Conservation (phyloP, 2,329 filamentous ascomycete species). For the Scedosporium boydii region DNA sequence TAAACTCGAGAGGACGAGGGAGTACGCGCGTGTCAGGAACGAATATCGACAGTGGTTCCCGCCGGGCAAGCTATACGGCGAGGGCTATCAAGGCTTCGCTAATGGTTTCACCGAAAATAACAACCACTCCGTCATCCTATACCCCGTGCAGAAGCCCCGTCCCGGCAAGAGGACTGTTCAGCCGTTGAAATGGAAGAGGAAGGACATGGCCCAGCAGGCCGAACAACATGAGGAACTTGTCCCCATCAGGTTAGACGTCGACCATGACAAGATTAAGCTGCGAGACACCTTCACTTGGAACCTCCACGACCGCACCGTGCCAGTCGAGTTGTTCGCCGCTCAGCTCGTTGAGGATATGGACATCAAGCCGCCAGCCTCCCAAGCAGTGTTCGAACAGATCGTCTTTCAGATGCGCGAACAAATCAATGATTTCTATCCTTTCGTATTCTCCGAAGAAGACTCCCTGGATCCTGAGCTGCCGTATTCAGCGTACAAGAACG, state of each 20-base stretch:
- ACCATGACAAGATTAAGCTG: conserved; percentile 90
- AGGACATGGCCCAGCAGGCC: conserved; percentile 75
- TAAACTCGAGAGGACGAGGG: conserved; percentile 58
- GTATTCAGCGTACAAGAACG: conserved; percentile 93
- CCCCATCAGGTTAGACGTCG: conserved; percentile 83
- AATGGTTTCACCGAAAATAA: conserved; percentile 74
- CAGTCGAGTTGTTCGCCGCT: conserved; percentile 72
- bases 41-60: conserved; percentile 48
- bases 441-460: conserved; percentile 82
- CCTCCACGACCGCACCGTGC: conserved; percentile 77
- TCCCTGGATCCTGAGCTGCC: conserved; percentile 81
- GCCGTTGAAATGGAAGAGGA: conserved; percentile 63
- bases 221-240: conserved; percentile 89
- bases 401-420: conserved; percentile 74
- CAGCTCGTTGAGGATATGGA: conserved; percentile 90
- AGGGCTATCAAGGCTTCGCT: conserved; percentile 79
- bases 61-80: conserved; percentile 51
- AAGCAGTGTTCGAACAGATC: conserved; percentile 53
- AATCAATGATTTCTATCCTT: conserved; percentile 85
- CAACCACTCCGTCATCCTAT: conserved; percentile 61
- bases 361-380: conserved; percentile 59
- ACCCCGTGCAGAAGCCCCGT: conserved; percentile 67
- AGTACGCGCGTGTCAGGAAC: conserved; percentile 54
- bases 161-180: conserved; percentile 69
- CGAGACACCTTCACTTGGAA: conserved; percentile 99